These are phyloP conservation scores for Limtongozyma cylindracea DNA, from an alignment of 805 yeast species.

Conservation along the genomic window DNA sequence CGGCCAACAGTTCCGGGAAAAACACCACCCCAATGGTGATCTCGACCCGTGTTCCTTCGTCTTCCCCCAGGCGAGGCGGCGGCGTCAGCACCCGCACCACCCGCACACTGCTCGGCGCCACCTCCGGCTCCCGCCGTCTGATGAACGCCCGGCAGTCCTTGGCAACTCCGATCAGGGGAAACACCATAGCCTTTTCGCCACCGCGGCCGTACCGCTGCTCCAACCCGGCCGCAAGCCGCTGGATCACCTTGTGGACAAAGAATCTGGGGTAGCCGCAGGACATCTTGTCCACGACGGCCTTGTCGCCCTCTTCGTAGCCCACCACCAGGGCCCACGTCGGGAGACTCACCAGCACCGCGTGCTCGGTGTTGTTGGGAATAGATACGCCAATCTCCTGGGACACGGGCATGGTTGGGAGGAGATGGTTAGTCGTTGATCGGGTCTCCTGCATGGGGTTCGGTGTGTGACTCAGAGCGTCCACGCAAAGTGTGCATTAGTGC, in stretches of 20 bases:
- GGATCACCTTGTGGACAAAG: conserved; percentile 39
- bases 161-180: conserved; percentile 59
- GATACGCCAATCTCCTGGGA: conserved; percentile 45
- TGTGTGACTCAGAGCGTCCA: too few relatives aligned
- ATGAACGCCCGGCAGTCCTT: conserved; percentile 69
- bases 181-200: conserved; percentile 50
- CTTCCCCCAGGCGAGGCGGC: conserved; percentile 33
- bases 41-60: conserved; percentile 25
- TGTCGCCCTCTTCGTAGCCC: conserved; percentile 80
- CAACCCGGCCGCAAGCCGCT: conserved; percentile 23
- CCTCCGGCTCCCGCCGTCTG: conserved; percentile 6
- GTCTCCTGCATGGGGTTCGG: too few relatives aligned
- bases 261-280: conserved; percentile 77
- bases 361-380: conserved; percentile 74
- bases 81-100: conserved; percentile 54
- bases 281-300: conserved; percentile 57
- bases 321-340: conserved; percentile 92
- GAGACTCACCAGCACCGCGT: conserved; percentile 83
- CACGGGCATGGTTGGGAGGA: conserved; percentile 2
- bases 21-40: conserved; percentile 57
- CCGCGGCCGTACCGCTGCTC: conserved; percentile 56
- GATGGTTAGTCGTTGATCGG: too few relatives aligned
- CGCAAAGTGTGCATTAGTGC: too few relatives aligned
- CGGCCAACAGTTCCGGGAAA: conserved; percentile 30
- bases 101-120: conserved; percentile 10